Percentiles rank a stretch among this genome's conserved stretches.
These are phyloP conservation scores for Botryotinia convoluta DNA, from an alignment of 2,329 filamentous ascomycete genomes.

Conservation along the genomic window DNA sequence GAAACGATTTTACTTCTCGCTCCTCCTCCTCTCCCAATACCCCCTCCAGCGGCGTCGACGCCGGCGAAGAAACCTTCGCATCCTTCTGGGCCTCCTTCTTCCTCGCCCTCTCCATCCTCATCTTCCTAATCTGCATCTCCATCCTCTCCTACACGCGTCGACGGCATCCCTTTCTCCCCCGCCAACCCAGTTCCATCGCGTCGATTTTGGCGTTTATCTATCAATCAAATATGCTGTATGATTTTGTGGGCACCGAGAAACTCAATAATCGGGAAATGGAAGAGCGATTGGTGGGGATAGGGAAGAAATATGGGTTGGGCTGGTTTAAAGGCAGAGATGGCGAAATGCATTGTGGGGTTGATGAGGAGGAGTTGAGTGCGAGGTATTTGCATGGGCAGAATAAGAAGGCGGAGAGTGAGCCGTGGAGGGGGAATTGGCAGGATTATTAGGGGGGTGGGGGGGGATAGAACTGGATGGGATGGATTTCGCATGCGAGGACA, in stretches of 20 bases:
- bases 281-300: slow-evolving; percentile 54
- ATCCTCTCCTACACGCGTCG: slow-evolving; percentile 59
- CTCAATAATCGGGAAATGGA: slow-evolving; percentile 59
- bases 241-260: slow-evolving; percentile 67
- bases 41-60: slow-evolving; percentile 32
- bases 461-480: no score
- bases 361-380: slow-evolving; percentile 68
- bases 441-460: slow-evolving; percentile 27
- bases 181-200: slow-evolving; percentile 76
- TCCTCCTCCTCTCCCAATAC: no score
- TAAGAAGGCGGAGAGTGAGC: slow-evolving; percentile 34
- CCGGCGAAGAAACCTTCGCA: slow-evolving; percentile 57
- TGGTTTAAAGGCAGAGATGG: slow-evolving; percentile 75
- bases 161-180: slow-evolving; percentile 68
- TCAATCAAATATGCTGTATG: slow-evolving; percentile 75
- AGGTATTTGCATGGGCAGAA: slow-evolving; percentile 57
- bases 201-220: slow-evolving; percentile 75
- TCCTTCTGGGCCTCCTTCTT: slow-evolving; percentile 67
- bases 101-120: slow-evolving; percentile 61
- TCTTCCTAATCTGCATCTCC: slow-evolving; percentile 55
- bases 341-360: slow-evolving; percentile 71
- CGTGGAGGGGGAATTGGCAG: slow-evolving; percentile 36
- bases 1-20: slow-evolving; percentile 53
- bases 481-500: no score
- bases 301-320: slow-evolving; percentile 70